Conservation (phyloP, 306 rosid genomes). For the Lupinus albus region DNA sequence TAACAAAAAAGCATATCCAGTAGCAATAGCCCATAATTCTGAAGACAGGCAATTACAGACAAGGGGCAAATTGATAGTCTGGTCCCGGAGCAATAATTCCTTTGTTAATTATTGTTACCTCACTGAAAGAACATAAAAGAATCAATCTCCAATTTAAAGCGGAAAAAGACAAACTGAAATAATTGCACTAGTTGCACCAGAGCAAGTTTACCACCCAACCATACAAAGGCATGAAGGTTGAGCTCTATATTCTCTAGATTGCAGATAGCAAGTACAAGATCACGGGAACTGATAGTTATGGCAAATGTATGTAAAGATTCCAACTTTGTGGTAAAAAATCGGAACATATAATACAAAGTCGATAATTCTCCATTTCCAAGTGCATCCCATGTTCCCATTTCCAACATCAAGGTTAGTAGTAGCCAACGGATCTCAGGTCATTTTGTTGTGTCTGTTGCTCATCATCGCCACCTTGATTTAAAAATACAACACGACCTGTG, state of each 20-base stretch:
- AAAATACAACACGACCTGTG: conserved; percentile 70
- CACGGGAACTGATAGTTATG: conserved; percentile 8
- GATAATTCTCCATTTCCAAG: too few relatives aligned
- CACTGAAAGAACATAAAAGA: neutral
- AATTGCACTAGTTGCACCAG: neutral
- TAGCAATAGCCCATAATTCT: neutral
- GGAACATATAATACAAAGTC: too few relatives aligned
- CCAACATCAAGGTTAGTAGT: too few relatives aligned
- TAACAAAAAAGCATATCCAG: neutral
- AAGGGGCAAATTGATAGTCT: neutral
- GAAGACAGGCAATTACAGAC: neutral
- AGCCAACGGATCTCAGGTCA: conserved; percentile 41
- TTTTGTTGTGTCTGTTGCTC: conserved; percentile 39
- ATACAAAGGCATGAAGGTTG: conserved; percentile 1
- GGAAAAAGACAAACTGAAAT: conserved; percentile 8
- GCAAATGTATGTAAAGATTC: neutral
- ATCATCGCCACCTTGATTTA: conserved; percentile 59
- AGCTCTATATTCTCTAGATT: conserved; percentile 8
- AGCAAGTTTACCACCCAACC: conserved; percentile 9
- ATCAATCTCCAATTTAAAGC: conserved; percentile 13
- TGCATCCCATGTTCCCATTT: too few relatives aligned
- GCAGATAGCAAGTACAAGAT: neutral
- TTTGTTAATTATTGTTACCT: neutral
- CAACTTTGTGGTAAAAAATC: too few relatives aligned
- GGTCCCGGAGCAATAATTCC: neutral